phyloP scores from a whole-genome alignment of 306 rosid genomes.

The Sicyos baderoa region DNA sequence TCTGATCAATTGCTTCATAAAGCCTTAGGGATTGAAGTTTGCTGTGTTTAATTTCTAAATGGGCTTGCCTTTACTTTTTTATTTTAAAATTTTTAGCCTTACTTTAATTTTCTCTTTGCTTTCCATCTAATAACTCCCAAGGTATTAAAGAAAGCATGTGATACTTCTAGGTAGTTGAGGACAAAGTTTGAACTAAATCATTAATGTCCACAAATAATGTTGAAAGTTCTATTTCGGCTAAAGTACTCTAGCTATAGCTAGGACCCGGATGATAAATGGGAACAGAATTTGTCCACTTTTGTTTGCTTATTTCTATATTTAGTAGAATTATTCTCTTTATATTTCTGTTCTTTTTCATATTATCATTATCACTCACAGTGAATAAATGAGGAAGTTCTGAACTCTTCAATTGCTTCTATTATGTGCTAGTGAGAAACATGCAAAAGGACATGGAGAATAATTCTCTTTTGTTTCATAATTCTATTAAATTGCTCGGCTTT shows the following conservation, averaged over 20 bases:
- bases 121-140: background rate
- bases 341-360: background rate
- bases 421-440: background rate
- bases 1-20: background rate
- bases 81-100: too few relatives aligned
- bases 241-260: background rate
- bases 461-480: background rate
- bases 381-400: background rate
- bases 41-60: background rate
- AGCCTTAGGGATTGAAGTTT: background rate
- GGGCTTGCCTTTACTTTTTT: background rate
- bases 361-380: background rate
- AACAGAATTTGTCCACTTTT: background rate
- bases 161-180: slow-evolving; percentile 2
- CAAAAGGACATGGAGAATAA: background rate
- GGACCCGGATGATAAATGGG: background rate
- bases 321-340: background rate
- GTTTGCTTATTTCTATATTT: background rate
- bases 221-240: background rate
- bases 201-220: background rate
- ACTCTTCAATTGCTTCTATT: background rate
- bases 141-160: slow-evolving; percentile 3
- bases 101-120: background rate
- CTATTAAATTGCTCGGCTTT: background rate
- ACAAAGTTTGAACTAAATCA: background rate